phyloP scores from a whole-genome alignment of 331 rosid species.

The Pyracantha coccinea region DNA sequence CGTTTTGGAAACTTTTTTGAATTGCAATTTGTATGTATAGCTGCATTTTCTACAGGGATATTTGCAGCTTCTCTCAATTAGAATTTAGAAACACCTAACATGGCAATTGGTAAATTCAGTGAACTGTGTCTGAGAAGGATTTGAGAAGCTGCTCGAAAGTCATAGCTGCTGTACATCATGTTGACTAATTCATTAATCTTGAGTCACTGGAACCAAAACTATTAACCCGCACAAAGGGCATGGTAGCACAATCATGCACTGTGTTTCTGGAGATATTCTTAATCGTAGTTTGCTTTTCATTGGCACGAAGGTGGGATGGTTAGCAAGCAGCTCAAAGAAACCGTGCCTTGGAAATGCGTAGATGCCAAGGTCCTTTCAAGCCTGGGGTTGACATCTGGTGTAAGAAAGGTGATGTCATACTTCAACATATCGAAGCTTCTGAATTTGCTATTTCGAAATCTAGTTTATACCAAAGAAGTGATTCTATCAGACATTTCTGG shows the following conservation, averaged over 20 bases:
- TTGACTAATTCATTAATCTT: neutral
- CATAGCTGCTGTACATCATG: no score
- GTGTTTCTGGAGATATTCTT: neutral
- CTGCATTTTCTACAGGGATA: neutral
- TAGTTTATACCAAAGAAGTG: no score
- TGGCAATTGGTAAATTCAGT: no score
- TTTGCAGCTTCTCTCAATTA: no score
- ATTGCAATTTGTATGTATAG: no score
- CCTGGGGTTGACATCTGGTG: slow-evolving; percentile 84
- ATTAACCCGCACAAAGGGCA: no score
- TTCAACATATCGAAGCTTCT: neutral
- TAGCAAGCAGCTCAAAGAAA: slow-evolving; percentile 33
- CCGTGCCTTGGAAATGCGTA: slow-evolving; percentile 60
- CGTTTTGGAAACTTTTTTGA: no score
- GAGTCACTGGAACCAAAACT: neutral
- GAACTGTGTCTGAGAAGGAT: no score
- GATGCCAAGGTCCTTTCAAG: slow-evolving; percentile 46
- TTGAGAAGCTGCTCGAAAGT: no score
- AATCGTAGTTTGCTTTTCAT: neutral
- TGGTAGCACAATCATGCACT: neutral
- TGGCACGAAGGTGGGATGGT: slow-evolving; percentile 32
- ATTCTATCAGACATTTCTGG: no score
- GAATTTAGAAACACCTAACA: no score
- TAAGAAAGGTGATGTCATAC: slow-evolving; percentile 59
- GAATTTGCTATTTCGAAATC: no score